phyloP scores from a whole-genome alignment of 2,329 filamentous ascomycete species.

The Whalleya microplaca region DNA sequence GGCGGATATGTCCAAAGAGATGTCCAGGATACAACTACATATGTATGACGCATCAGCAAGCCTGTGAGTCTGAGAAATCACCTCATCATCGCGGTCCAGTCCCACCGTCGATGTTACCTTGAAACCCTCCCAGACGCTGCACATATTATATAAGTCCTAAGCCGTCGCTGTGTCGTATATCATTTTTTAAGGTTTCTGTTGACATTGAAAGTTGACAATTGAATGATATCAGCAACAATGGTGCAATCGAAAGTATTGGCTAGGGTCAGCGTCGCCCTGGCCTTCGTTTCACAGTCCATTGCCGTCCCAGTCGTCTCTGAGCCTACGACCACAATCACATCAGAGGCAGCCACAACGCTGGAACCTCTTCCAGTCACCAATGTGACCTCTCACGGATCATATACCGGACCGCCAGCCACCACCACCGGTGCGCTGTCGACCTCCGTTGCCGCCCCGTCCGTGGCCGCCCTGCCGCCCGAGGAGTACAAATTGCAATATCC shows the following conservation, averaged over 20 bases:
- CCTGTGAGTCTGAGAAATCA: no score
- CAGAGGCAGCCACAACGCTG: constrained; percentile 32
- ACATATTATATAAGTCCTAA: no score
- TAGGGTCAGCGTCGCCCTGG: constrained; percentile 17
- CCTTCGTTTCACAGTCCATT: constrained; percentile 16
- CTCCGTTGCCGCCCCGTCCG: constrained; percentile 57
- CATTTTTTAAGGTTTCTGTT: no score
- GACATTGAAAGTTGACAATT: no score
- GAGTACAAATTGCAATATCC: constrained; percentile 71
- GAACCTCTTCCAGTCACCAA: constrained; percentile 50
- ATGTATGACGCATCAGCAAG: neutral
- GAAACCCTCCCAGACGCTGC: no score
- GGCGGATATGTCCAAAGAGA: neutral
- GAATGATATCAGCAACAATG: no score
- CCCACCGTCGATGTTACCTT: no score
- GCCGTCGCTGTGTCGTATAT: no score
- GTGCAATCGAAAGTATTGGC: constrained; percentile 7
- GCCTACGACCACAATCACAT: constrained; percentile 41
- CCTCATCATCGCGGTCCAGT: no score
- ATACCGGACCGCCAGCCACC: constrained; percentile 63
- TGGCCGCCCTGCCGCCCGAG: constrained; percentile 61
- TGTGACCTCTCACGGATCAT: constrained; percentile 71
- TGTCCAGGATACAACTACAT: neutral
- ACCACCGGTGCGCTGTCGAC: constrained; percentile 71
- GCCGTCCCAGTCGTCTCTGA: constrained; percentile 42